phyloP scores from a whole-genome alignment of 805 yeast species.

The Candida coquimbonensis region DNA sequence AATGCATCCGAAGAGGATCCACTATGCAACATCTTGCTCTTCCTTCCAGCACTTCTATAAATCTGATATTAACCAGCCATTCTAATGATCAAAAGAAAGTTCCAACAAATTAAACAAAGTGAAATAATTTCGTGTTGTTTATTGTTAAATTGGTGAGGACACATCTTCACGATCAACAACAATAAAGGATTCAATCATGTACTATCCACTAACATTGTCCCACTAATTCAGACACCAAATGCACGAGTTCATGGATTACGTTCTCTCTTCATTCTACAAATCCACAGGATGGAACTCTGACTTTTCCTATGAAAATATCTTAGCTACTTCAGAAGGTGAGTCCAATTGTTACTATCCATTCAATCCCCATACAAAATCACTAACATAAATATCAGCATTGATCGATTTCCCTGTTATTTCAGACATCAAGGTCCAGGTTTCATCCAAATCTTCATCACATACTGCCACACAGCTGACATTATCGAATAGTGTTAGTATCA shows the following conservation, averaged over 20 bases:
- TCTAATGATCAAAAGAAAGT: too few species aligned
- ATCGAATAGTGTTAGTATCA: constrained; percentile 53
- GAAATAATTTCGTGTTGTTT: too few species aligned
- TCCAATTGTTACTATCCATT: constrained; percentile 21
- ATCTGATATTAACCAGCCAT: too few species aligned
- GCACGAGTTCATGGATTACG: constrained; percentile 74
- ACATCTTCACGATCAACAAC: too few species aligned
- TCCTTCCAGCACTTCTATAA: too few species aligned
- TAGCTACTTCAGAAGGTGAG: constrained; percentile 50
- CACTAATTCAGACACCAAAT: constrained; percentile 3
- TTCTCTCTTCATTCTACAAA: constrained; percentile 62
- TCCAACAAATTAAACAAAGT: too few species aligned
- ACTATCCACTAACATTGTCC: background rate
- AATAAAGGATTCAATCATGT: too few species aligned
- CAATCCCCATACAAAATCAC: background rate
- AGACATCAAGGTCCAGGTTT: constrained; percentile 57
- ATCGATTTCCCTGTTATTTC: constrained; percentile 69
- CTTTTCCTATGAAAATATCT: constrained; percentile 67
- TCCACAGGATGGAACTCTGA: constrained; percentile 76
- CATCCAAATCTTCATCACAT: constrained; percentile 61
- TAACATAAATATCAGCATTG: constrained; percentile 30
- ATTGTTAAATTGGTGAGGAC: too few species aligned
- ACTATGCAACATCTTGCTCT: too few species aligned
- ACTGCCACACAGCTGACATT: constrained; percentile 71
- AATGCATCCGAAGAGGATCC: too few species aligned